Percentiles rank a stretch among this genome's conserved stretches.
phyloP scores from a whole-genome alignment of 495 filamentous ascomycete genomes.

The Durotheca rogersii region DNA sequence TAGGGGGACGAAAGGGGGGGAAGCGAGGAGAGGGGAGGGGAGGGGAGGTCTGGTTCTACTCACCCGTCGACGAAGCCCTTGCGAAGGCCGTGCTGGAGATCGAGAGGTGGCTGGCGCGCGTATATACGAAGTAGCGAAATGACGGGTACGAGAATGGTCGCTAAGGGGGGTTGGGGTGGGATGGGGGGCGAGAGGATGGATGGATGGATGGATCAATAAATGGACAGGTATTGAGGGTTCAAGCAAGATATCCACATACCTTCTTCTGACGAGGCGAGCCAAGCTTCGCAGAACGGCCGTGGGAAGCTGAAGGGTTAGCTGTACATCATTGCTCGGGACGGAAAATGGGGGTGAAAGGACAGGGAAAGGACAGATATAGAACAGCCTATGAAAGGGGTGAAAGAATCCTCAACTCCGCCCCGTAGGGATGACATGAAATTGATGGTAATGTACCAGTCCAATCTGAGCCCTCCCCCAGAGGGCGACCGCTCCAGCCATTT shows the following conservation, averaged over 20 bases:
- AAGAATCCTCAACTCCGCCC: constrained; percentile 27
- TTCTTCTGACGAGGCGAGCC: too few species aligned
- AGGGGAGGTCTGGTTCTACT: not conserved
- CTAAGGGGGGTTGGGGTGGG: too few species aligned
- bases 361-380: constrained; percentile 23
- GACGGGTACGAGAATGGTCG: too few species aligned
- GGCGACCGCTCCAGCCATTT: too few species aligned
- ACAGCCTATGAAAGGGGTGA: constrained; percentile 18
- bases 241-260: too few species aligned
- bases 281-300: constrained; percentile 9
- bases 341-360: constrained; percentile 3
- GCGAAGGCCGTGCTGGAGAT: not conserved
- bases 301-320: constrained; percentile 28
- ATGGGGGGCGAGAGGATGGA: too few species aligned
- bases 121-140: too few species aligned
- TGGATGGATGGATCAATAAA: too few species aligned
- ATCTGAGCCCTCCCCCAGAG: constrained; percentile 10
- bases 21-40: not conserved
- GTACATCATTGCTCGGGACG: constrained; percentile 19
- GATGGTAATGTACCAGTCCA: constrained; percentile 27
- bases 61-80: not conserved
- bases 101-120: not conserved
- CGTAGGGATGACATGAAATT: constrained; percentile 26
- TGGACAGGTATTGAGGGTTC: too few species aligned
- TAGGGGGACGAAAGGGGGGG: not conserved